Conservation (phyloP, 305 asterid genomes). For the Solanum hybrid region DNA sequence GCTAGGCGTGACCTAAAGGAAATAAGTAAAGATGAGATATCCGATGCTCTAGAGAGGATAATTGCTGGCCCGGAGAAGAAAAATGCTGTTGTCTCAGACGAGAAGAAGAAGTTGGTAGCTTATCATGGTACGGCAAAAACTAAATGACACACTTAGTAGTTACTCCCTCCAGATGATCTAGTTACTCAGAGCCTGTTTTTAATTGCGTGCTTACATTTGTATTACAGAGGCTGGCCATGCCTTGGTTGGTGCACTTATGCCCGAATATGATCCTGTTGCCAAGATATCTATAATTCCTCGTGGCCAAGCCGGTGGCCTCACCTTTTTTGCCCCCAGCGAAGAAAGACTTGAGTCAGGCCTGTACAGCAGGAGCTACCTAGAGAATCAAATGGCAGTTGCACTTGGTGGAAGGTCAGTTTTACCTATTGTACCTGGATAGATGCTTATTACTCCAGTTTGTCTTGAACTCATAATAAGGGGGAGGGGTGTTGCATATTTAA, state of each 20-base stretch:
- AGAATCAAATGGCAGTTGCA: slow-evolving; percentile 98
- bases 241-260: slow-evolving; percentile 94
- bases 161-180: neutral
- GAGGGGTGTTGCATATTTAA: neutral
- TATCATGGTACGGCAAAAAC: slow-evolving; percentile 51
- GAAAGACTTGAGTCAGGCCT: slow-evolving; percentile 91
- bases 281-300: slow-evolving; percentile 96
- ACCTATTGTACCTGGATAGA: neutral
- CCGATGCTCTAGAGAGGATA: slow-evolving; percentile 88
- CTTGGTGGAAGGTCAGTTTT: slow-evolving; percentile 82
- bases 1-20: slow-evolving; percentile 89
- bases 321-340: slow-evolving; percentile 93
- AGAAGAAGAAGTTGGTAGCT: slow-evolving; percentile 80
- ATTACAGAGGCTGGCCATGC: slow-evolving; percentile 94
- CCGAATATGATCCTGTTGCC: slow-evolving; percentile 96
- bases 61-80: slow-evolving; percentile 98
- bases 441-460: neutral
- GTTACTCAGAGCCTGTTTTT: neutral
- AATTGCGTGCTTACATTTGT: neutral
- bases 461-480: neutral
- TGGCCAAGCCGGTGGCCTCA: slow-evolving; percentile 98
- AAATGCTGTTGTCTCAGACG: slow-evolving; percentile 91
- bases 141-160: neutral
- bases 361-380: slow-evolving; percentile 90
- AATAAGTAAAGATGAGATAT: slow-evolving; percentile 90